Percentiles rank a stretch among this genome's conserved stretches.
These are phyloP conservation scores for Phaeosphaeriaceae sp. DNA, from an alignment of 2,329 filamentous ascomycete genomes.

Conservation along the genomic window DNA sequence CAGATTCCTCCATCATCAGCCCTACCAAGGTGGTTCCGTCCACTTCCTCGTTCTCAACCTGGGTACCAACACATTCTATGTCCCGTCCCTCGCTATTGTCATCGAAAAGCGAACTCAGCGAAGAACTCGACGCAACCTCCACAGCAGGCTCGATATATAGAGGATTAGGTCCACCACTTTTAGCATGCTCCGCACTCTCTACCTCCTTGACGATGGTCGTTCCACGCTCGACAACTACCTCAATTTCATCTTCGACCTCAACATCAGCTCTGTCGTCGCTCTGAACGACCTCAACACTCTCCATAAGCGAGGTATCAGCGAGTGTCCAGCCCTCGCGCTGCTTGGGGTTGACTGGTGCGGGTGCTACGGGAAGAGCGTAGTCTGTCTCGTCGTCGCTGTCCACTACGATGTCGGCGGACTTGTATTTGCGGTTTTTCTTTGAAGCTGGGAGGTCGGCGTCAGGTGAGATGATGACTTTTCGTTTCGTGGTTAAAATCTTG, in stretches of 20 bases:
- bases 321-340: not conserved
- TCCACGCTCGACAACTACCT: constrained; percentile 2
- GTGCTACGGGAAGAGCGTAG: constrained; percentile 1
- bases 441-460: not conserved
- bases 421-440: constrained; percentile 4
- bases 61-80: no score
- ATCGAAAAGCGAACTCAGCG: no score
- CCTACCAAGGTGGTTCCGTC: no score
- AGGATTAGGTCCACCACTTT: no score
- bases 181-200: no score
- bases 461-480: not conserved
- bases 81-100: no score
- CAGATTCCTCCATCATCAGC: no score
- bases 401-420: not conserved
- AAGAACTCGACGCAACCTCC: no score
- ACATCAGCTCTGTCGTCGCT: not conserved
- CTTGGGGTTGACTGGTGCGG: not conserved
- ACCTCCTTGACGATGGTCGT: constrained; percentile 1
- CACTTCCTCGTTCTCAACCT: no score
- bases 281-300: constrained; percentile 2
- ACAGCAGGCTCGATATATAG: no score
- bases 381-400: constrained; percentile 4
- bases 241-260: not conserved
- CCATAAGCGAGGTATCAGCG: not conserved
- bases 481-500: not conserved